Evolutionary conservation across 106 monocot species (phyloP).

Genomic region (Acanthochlamys bracteata): DNA sequence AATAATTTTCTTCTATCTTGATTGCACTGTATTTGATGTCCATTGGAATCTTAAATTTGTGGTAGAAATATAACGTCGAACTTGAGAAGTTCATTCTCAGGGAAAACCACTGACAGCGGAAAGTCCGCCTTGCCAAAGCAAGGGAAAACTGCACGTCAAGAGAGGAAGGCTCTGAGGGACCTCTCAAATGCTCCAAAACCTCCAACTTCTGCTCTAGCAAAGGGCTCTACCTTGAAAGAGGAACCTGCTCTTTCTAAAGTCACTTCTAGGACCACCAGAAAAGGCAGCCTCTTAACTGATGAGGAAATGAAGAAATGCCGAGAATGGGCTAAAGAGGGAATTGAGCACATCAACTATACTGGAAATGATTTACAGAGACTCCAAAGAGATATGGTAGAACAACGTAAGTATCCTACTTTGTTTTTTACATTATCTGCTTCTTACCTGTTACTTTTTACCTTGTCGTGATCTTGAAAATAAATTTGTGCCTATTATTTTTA

Average conservation of each 20-base stretch:
- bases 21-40: background rate
- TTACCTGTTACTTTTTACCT: background rate
- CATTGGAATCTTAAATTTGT: too few species aligned
- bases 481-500: background rate
- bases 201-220: constrained; percentile 11
- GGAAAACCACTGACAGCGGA: constrained; percentile 24
- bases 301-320: constrained; percentile 36
- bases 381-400: constrained; percentile 15
- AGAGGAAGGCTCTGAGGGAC: constrained; percentile 39
- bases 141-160: constrained; percentile 18
- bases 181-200: constrained; percentile 26
- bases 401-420: constrained; percentile 17
- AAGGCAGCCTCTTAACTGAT: constrained; percentile 20
- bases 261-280: constrained; percentile 9
- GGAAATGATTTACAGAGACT: constrained; percentile 30
- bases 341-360: constrained; percentile 28
- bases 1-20: background rate
- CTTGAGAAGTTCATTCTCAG: constrained; percentile 8
- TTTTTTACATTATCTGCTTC: background rate
- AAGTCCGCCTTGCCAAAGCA: constrained; percentile 24
- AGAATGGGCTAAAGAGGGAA: constrained; percentile 61
- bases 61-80: too few species aligned
- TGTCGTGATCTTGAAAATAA: background rate
- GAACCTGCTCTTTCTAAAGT: constrained; percentile 7
- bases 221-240: constrained; percentile 10